Evolutionary conservation across 768 basidiomycete genomes (phyloP).

Genomic region (Podaxis sp.): DNA sequence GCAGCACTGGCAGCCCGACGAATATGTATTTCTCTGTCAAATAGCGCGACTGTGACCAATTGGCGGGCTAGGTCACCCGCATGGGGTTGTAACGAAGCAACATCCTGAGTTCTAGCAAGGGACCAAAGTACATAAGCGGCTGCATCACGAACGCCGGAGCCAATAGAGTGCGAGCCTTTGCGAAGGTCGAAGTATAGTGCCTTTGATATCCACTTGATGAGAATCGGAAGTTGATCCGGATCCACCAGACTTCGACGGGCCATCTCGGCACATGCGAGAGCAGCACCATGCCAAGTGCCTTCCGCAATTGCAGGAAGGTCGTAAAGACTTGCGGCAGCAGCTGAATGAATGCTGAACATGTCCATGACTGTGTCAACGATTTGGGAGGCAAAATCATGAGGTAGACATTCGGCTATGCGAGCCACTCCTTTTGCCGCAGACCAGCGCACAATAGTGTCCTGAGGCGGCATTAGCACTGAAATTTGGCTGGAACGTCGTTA

Average conservation of each 20-base stretch:
- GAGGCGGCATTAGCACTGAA: background rate
- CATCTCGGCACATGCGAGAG: constrained; percentile 90
- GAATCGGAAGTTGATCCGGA: constrained; percentile 51
- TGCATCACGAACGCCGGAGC: constrained; percentile 92
- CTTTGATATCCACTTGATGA: constrained; percentile 82
- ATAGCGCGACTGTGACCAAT: constrained; percentile 79
- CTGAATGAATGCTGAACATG: constrained; percentile 75
- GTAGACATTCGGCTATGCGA: constrained; percentile 79
- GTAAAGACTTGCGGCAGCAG: constrained; percentile 61
- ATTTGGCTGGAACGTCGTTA: background rate
- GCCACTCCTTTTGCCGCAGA: constrained; percentile 92
- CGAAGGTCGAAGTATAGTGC: constrained; percentile 91
- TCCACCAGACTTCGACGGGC: constrained; percentile 77
- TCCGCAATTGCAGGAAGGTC: constrained; percentile 80
- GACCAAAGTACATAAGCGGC: constrained; percentile 96
- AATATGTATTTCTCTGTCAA: constrained; percentile 93
- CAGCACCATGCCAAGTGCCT: constrained; percentile 93
- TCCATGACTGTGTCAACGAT: constrained; percentile 78
- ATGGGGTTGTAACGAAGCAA: constrained; percentile 56
- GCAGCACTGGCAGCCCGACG: constrained; percentile 95
- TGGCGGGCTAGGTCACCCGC: constrained; percentile 64
- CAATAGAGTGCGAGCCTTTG: constrained; percentile 90
- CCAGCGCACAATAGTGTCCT: constrained; percentile 96
- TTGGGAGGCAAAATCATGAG: constrained; percentile 71
- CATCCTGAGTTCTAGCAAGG: constrained; percentile 75